Base-by-base conservation (phyloP, 805 yeast genomes). In the Tetrapisispora taiwanensis region DNA sequence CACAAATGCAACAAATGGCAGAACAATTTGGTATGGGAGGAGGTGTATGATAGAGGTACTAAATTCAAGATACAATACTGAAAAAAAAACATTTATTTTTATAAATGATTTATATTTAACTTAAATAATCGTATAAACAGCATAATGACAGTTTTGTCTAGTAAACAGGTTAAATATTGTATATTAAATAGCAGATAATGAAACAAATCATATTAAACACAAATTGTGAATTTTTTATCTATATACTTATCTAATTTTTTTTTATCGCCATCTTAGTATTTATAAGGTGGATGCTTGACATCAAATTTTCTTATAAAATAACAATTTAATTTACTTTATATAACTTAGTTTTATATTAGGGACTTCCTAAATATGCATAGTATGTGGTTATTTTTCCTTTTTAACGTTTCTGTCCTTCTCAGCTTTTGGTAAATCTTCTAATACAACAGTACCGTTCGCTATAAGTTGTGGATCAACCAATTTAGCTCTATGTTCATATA, bases 401-500 rank as follows among this genome's bases (percentile, higher is more conserved):
- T 53, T 55, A 22, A 53, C 42, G 31, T 45, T 34, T 51, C 58
- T 58, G 36, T 58, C 62, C 46, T 58, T 58, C 36, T 58, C 63
- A 8, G 61, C 56, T 38, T 55, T 54, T 22, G 66, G 65, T 42
- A 62, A 45, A 41, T 55, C 59, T 30, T 58, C 60, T 35, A 60
- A 47, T 6, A 54, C 49, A 1, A 62, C 61, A 8, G 50, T 50
- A n/a, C 65, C 64, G 46, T 52, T 54, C 7, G 55, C 56, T 31
- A 58, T 54, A 30, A 60, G 50, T 40, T 61, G 60, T 22, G 65
- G 64, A 39, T 61, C 66, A 6, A 88, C 73, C 39, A 88, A 73
- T 52, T 74, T 72, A 28, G 77, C 79, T 54, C 75, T 76, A 48
- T 83, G 86, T 49, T 84, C 88, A 58, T 76, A 81, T 65, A 92